Conservation (phyloP, 495 filamentous ascomycete genomes). For the Penicillium goetzii region DNA sequence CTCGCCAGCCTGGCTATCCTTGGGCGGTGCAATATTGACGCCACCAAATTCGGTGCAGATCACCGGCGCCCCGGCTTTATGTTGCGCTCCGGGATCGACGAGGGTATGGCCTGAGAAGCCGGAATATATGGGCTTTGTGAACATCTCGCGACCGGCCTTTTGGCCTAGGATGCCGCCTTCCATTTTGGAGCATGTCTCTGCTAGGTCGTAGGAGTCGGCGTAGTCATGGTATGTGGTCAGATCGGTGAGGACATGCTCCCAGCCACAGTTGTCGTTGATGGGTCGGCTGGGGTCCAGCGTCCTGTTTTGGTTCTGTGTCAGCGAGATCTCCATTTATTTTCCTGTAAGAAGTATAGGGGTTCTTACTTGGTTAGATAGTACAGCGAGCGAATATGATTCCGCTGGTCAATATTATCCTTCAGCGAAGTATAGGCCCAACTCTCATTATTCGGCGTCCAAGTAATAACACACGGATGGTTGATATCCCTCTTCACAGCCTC, state of each 20-base stretch:
- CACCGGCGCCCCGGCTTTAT: slow-evolving; percentile 54
- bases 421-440: slow-evolving; percentile 62
- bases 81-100: slow-evolving; percentile 48
- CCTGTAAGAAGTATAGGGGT: slow-evolving; percentile 10
- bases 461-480: slow-evolving; percentile 63
- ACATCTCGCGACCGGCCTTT: slow-evolving; percentile 52
- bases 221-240: slow-evolving; percentile 67
- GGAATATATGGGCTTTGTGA: slow-evolving; percentile 44
- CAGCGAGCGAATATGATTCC: slow-evolving; percentile 59
- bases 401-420: slow-evolving; percentile 54
- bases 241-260: slow-evolving; percentile 63
- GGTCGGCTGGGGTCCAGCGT: slow-evolving; percentile 60
- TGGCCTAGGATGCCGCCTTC: slow-evolving; percentile 48
- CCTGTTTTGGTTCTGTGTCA: slow-evolving; percentile 21
- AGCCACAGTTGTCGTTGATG: slow-evolving; percentile 68
- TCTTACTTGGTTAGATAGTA: slow-evolving; percentile 62
- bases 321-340: not conserved
- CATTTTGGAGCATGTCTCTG: slow-evolving; percentile 49
- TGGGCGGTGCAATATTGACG: slow-evolving; percentile 57
- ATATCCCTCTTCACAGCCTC: slow-evolving; percentile 60
- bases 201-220: slow-evolving; percentile 51
- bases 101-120: slow-evolving; percentile 25
- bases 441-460: slow-evolving; percentile 66
- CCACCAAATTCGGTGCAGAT: slow-evolving; percentile 64
- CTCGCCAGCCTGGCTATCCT: slow-evolving; percentile 31